Evolutionary conservation across 75 land plant species (phyloP).

Genomic region (Isoetes taiwanensis): DNA sequence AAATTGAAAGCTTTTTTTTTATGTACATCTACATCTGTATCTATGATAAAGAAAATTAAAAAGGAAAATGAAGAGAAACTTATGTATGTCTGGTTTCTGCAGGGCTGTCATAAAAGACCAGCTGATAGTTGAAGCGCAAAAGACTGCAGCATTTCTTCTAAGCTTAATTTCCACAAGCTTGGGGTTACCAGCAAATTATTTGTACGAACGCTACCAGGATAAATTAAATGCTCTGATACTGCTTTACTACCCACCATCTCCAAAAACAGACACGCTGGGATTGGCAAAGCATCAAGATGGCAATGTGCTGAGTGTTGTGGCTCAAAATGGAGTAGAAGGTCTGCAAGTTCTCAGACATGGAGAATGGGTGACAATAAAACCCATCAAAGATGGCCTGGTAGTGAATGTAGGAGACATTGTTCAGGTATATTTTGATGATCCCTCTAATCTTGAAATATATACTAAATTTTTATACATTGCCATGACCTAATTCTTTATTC

Average conservation of each 20-base stretch:
- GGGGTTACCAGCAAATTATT: conserved; percentile 36
- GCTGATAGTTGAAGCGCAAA: conserved; percentile 37
- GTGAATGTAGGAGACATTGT: conserved; percentile 68
- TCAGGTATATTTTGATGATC: no score
- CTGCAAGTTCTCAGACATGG: conserved; percentile 54
- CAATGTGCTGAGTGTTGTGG: conserved; percentile 46
- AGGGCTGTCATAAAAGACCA: conserved; percentile 28
- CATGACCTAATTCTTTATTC: no score
- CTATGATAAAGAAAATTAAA: no score
- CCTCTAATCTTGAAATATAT: no score
- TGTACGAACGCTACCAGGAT: conserved; percentile 6
- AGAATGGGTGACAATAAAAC: conserved; percentile 62
- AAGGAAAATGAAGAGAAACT: no score
- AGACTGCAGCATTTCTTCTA: conserved; percentile 21
- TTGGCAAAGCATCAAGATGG: conserved; percentile 57
- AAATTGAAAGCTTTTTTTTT: not conserved
- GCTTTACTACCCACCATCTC: not conserved
- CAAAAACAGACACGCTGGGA: conserved; percentile 58
- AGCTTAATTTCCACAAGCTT: conserved; percentile 47
- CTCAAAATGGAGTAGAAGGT: conserved; percentile 58
- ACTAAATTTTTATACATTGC: no score
- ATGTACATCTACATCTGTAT: not conserved
- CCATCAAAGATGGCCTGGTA: conserved; percentile 49
- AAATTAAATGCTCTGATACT: not conserved
- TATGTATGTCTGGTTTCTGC: not conserved